Percentiles rank a stretch among this genome's conserved stretches.
Evolutionary conservation across 1,284 basidiomycete species (phyloP).

Genomic region (Papiliotrema nemorosa): DNA sequence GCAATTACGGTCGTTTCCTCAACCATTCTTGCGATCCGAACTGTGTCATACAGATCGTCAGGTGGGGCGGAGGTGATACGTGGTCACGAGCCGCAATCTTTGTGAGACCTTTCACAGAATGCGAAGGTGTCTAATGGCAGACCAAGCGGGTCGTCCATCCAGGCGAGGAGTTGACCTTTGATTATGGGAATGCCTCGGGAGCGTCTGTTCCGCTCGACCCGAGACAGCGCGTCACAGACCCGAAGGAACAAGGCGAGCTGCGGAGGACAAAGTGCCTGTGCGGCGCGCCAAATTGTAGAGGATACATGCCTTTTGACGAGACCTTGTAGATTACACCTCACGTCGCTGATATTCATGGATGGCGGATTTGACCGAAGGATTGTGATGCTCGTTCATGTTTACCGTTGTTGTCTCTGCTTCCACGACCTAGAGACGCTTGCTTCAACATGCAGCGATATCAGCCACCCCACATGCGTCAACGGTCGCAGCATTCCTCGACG

Average conservation of each 20-base stretch:
- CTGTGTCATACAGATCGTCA: slow-evolving; percentile 27
- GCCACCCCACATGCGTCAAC: slow-evolving; percentile 12
- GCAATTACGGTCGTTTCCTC: slow-evolving; percentile 32
- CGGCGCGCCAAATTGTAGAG: slow-evolving; percentile 21
- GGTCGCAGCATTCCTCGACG: background rate
- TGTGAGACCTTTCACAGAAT: slow-evolving; percentile 13
- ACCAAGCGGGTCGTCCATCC: slow-evolving; percentile 16
- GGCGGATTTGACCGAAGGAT: background rate
- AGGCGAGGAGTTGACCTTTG: slow-evolving; percentile 34
- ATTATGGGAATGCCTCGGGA: slow-evolving; percentile 34
- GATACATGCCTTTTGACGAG: slow-evolving; percentile 36
- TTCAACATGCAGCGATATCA: slow-evolving; percentile 12
- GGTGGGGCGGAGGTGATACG: slow-evolving; percentile 23
- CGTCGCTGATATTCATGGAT: background rate
- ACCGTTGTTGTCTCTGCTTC: background rate
- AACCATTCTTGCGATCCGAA: slow-evolving; percentile 38
- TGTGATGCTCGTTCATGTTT: background rate
- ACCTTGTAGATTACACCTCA: slow-evolving; percentile 9
- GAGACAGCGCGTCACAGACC: background rate
- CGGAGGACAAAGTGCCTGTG: slow-evolving; percentile 24
- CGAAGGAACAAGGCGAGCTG: background rate
- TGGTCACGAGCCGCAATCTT: slow-evolving; percentile 32
- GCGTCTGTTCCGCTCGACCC: background rate
- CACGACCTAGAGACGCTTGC: background rate
- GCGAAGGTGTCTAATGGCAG: slow-evolving; percentile 8